phyloP scores from a whole-genome alignment of 768 basidiomycete species.

The Suillus occidentalis region DNA sequence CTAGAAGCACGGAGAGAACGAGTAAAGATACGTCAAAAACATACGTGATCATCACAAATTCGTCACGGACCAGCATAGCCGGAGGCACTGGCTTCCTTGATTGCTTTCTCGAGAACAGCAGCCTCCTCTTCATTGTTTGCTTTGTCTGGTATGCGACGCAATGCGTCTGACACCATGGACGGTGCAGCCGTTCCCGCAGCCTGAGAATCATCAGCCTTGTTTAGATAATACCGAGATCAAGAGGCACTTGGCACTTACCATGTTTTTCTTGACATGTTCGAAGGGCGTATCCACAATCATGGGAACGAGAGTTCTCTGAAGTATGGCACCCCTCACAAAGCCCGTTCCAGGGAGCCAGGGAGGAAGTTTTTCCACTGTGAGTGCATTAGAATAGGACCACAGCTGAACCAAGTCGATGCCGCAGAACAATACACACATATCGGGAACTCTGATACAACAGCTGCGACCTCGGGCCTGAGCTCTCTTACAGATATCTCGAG shows the following conservation, averaged over 20 bases:
- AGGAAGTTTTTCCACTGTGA: slow-evolving; percentile 20
- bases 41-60: slow-evolving; percentile 4
- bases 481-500: slow-evolving; percentile 12
- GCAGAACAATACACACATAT: slow-evolving; percentile 15
- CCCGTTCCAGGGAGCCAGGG: slow-evolving; percentile 25
- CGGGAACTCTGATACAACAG: slow-evolving; percentile 17
- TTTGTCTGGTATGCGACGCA: slow-evolving; percentile 14
- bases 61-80: slow-evolving; percentile 16
- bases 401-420: neutral
- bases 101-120: slow-evolving; percentile 17
- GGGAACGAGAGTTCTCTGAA: slow-evolving; percentile 9
- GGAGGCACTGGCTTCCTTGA: slow-evolving; percentile 25
- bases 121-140: slow-evolving; percentile 11
- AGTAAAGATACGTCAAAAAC: slow-evolving; percentile 10
- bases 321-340: slow-evolving; percentile 17
- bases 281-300: slow-evolving; percentile 23
- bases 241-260: slow-evolving; percentile 17
- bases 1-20: slow-evolving; percentile 1
- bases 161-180: slow-evolving; percentile 26
- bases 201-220: slow-evolving; percentile 4
- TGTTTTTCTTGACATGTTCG: slow-evolving; percentile 21
- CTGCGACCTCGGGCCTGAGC: slow-evolving; percentile 18
- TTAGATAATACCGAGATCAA: neutral
- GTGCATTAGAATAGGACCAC: neutral
- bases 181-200: slow-evolving; percentile 19